These are phyloP conservation scores for Pseudocercospora eumusae DNA, from an alignment of 2,329 filamentous ascomycete species.

Conservation along the genomic window DNA sequence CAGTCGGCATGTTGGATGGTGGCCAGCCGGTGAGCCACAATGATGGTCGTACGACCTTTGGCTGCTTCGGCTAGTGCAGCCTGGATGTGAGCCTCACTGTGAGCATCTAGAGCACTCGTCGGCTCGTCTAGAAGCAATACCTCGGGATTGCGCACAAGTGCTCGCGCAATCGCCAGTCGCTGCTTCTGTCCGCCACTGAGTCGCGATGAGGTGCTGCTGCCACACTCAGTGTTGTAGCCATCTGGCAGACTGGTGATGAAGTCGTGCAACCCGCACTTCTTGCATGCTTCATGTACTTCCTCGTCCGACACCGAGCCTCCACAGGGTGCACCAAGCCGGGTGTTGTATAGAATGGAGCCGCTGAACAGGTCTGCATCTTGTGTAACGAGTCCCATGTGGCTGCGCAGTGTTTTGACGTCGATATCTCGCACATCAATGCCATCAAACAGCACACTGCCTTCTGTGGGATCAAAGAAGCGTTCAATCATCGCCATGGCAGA, in stretches of 20 bases:
- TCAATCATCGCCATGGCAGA: constrained; percentile 51
- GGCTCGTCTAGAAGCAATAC: constrained; percentile 52
- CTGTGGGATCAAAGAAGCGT: constrained; percentile 48
- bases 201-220: constrained; percentile 42
- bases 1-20: constrained; percentile 77
- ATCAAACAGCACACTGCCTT: constrained; percentile 45
- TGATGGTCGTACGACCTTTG: constrained; percentile 62
- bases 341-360: constrained; percentile 49
- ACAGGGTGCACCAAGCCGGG: constrained; percentile 42
- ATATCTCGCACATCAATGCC: constrained; percentile 45
- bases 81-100: constrained; percentile 48
- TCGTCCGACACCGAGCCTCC: constrained; percentile 33
- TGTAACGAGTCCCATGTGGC: constrained; percentile 46
- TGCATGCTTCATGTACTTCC: constrained; percentile 42
- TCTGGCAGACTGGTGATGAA: constrained; percentile 52
- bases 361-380: constrained; percentile 52
- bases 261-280: constrained; percentile 49
- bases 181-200: constrained; percentile 52
- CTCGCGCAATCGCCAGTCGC: constrained; percentile 50
- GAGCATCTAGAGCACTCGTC: constrained; percentile 51
- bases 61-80: constrained; percentile 46
- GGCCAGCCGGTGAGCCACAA: constrained; percentile 74
- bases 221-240: constrained; percentile 51
- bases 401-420: constrained; percentile 42
- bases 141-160: constrained; percentile 49